Base-by-base conservation (phyloP, 2,329 filamentous ascomycete species). In the Xylariaceae sp. region DNA sequence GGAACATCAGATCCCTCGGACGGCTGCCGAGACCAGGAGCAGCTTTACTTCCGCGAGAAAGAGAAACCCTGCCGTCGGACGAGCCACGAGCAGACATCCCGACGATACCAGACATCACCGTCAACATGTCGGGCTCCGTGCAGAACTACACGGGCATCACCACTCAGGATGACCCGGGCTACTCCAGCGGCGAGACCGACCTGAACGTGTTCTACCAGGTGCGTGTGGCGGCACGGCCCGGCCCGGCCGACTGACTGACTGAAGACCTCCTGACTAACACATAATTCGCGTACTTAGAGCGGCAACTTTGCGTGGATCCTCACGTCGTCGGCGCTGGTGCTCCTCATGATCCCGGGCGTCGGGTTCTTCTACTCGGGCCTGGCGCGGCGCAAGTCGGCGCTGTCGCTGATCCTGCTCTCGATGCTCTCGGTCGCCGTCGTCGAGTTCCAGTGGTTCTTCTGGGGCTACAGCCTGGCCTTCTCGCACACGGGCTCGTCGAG, bases 361-460 rank as follows among this genome's bases (percentile, higher is more conserved):
- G 88, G 86, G 33, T 92, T 94, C 71, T 94, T 94, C 72, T 94
- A 94, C 68, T 90, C 84, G 27, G 88, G 87, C 44, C 80, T 94
- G 12, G 86, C 88, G 12, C 80, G 87, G 36, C 78, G 88, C 58
- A 94, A 94, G 67, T 93, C 86, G 0, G 88, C 88, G 4, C 70
- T 94, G 35, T 85, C 86, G 13, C 71, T 94, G 41, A 82, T 94
- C 58, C 89, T 85, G 72, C 72, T 94, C 4, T 84, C 84, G 11
- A 75, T 94, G 65, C 81, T 94, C 65, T 80, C 84, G 12, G 75
- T 82, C 4, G 83, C 77, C 9, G 77, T 93, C 44, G 77, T 88
- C 40, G 80, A 78, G 31, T 93, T 94, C 63, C 86, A 94, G 56
- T 94, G 88, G 87, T 94, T 93, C 68, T 90, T 94, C 68, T 94